Evolutionary conservation across 139 green algal species (phyloP), one percentile per base, ranked within the genome.

Genomic region (Chlorella sorokiniana): DNA sequence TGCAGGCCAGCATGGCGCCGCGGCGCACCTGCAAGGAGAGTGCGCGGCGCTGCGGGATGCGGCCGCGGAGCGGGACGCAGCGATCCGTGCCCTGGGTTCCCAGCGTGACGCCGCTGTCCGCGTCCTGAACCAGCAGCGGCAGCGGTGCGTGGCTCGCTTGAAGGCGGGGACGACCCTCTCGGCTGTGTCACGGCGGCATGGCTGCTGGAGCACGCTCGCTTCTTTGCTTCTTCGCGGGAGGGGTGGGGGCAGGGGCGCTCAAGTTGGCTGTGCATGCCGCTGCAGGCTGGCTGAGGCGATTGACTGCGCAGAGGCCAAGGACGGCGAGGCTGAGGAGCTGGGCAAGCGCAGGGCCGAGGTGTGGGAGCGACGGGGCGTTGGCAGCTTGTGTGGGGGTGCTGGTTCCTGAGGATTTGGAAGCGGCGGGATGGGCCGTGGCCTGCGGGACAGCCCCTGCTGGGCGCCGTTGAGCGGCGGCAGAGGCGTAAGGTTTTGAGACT

Each of bases 11-110:
- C 65, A 38, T 83, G 48, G 29, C 23, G 51, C 69, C 11, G 78
- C 69, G 35, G 78, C 91, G 48, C 83, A 85, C 40, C 84, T 94
- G 29, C 87, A 89, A 23, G 89, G 84, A 69, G 82, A 83, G 48
- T 68, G 51, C 35, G 27, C 78, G 18, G 64, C 65, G 5, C 18
- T 69, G 27, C 22, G 48, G 51, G 65, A 40, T 18, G 51, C 67
- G 48, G 78, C 29, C 1, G 44, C n/a, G 4, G 37, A 83, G 67
- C 65, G 78, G 37, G 78, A 83, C 29, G 44, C 42, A 37, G 56
- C 67, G 22, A 70, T 71, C 18, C 40, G 18, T 0, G 59, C 29
- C 0, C 40, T 40, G 41, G 42, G 35, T 11, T 81, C 75, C 14
- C 75, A 81, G 75, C 75, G 59, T 2, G 75, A 81, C 40, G 59